These are phyloP conservation scores for Epichloe festucae DNA, from an alignment of 2,329 filamentous ascomycete genomes.

Conservation along the genomic window DNA sequence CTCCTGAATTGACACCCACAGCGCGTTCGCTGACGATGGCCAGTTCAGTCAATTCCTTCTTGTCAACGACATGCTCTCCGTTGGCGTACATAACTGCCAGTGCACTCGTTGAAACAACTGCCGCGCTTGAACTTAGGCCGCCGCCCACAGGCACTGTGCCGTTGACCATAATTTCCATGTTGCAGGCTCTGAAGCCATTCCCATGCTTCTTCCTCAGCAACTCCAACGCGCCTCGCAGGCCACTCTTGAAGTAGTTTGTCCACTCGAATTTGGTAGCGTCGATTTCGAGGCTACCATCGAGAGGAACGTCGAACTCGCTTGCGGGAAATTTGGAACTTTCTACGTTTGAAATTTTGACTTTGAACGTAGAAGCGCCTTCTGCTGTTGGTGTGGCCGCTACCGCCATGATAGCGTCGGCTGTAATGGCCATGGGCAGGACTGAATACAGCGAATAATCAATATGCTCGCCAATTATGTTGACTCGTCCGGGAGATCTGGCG, in stretches of 20 bases:
- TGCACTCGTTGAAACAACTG: constrained; percentile 82
- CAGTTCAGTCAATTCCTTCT: constrained; percentile 82
- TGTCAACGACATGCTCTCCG: constrained; percentile 64
- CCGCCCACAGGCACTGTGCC: constrained; percentile 86
- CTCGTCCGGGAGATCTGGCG: constrained; percentile 78
- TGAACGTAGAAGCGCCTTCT: constrained; percentile 40
- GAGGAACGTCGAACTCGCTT: constrained; percentile 59
- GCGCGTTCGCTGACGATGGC: constrained; percentile 89
- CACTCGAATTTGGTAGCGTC: constrained; percentile 80
- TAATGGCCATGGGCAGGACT: constrained; percentile 90
- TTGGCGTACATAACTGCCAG: constrained; percentile 82
- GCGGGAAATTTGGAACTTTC: constrained; percentile 61
- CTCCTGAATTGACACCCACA: constrained; percentile 93
- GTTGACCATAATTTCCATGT: constrained; percentile 82
- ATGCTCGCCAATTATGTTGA: constrained; percentile 98
- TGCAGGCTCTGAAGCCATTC: constrained; percentile 46
- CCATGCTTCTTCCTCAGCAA: constrained; percentile 57
- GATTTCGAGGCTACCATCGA: constrained; percentile 55
- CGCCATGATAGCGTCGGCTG: constrained; percentile 79
- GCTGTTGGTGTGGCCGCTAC: constrained; percentile 45
- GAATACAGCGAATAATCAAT: constrained; percentile 98
- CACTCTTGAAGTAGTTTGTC: constrained; percentile 98
- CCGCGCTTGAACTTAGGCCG: constrained; percentile 85
- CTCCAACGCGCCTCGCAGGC: constrained; percentile 67
- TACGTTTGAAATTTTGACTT: constrained; percentile 69